Conservation (phyloP, 805 yeast species). For the Naumovozyma baii region DNA sequence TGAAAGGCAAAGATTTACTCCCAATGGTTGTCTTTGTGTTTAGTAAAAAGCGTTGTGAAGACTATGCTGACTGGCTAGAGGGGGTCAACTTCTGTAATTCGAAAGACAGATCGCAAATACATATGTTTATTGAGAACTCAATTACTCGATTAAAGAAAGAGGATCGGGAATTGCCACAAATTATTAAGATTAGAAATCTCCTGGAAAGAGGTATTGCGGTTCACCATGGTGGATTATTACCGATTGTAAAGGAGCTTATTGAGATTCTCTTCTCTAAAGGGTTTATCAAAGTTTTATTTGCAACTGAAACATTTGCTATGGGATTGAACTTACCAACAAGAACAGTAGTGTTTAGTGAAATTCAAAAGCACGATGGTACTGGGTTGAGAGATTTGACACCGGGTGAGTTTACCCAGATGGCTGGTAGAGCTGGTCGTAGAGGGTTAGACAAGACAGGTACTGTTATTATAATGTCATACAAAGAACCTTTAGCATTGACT, state of each 20-base stretch:
- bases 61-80: constrained; percentile 70
- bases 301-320: constrained; percentile 98
- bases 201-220: constrained; percentile 88
- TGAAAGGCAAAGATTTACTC: constrained; percentile 57
- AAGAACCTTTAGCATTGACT: constrained; percentile 45
- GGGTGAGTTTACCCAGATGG: constrained; percentile 98
- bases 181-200: constrained; percentile 69
- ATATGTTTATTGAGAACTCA: constrained; percentile 86
- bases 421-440: constrained; percentile 97
- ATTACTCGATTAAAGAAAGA: constrained; percentile 80
- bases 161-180: constrained; percentile 90
- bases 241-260: constrained; percentile 86
- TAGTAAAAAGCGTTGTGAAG: constrained; percentile 88
- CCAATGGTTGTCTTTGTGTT: constrained; percentile 94
- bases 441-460: constrained; percentile 92
- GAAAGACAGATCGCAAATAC: constrained; percentile 83
- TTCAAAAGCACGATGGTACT: constrained; percentile 85
- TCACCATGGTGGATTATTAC: constrained; percentile 89
- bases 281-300: constrained; percentile 81
- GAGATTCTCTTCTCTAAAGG: constrained; percentile 86
- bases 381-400: constrained; percentile 74
- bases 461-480: constrained; percentile 82
- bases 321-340: constrained; percentile 94
- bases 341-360: constrained; percentile 83
- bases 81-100: constrained; percentile 72